These are phyloP conservation scores for Gossypium stocksii DNA, from an alignment of 345 rosid species.

Conservation along the genomic window DNA sequence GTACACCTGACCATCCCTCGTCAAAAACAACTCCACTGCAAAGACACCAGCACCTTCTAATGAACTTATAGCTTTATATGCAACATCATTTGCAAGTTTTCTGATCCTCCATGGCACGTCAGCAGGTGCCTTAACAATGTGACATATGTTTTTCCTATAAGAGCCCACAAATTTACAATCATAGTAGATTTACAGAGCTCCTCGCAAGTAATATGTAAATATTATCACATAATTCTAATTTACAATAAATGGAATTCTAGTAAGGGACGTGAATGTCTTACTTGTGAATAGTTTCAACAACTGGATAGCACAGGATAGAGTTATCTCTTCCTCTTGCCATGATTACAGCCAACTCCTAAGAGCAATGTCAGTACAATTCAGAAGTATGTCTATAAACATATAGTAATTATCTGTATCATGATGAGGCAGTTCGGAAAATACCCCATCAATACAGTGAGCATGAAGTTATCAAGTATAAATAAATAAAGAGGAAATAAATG, in stretches of 20 bases:
- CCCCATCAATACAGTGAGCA: neutral
- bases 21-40: slow-evolving; percentile 92
- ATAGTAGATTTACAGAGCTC: slow-evolving; percentile 8
- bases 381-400: neutral
- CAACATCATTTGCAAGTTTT: slow-evolving; percentile 81
- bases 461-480: neutral
- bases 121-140: slow-evolving; percentile 93
- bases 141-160: slow-evolving; percentile 88
- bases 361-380: neutral
- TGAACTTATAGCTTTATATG: slow-evolving; percentile 69
- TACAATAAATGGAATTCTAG: slow-evolving; percentile 6
- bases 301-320: slow-evolving; percentile 81
- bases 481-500: neutral
- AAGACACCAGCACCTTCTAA: slow-evolving; percentile 94
- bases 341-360: slow-evolving; percentile 85
- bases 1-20: slow-evolving; percentile 69
- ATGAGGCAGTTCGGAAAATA: slow-evolving; percentile 3
- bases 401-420: neutral
- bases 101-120: slow-evolving; percentile 73
- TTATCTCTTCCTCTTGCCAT: slow-evolving; percentile 90
- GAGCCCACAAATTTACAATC: slow-evolving; percentile 12
- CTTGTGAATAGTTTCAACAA: slow-evolving; percentile 96
- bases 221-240: neutral
- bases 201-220: neutral
- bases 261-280: slow-evolving; percentile 25